Percentiles rank a stretch among this genome's conserved stretches.
Evolutionary conservation across 306 rosid genomes (phyloP).

Genomic region (Casuarina equisetifolia): DNA sequence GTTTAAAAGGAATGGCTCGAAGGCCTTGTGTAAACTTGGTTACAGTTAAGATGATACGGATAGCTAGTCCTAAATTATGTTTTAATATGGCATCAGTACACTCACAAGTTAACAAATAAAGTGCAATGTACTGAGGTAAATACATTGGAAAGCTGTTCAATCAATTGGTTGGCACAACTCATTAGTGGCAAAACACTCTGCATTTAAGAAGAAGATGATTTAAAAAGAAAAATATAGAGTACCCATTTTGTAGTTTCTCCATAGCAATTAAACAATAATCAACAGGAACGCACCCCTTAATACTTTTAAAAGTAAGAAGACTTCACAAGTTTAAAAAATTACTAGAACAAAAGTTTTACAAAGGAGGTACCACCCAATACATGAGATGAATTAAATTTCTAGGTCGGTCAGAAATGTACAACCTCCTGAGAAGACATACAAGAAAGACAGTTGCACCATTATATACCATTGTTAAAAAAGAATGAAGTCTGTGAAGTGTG

Average conservation of each 20-base stretch:
- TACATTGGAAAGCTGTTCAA: background rate
- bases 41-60: background rate
- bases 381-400: no score
- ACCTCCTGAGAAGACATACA: background rate
- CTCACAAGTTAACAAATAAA: background rate
- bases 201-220: background rate
- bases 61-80: background rate
- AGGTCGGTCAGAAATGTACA: no score
- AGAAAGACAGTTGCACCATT: background rate
- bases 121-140: background rate
- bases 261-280: background rate
- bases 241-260: background rate
- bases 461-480: no score
- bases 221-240: background rate
- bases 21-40: background rate
- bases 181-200: background rate
- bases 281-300: background rate
- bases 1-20: slow-evolving; percentile 10
- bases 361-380: background rate
- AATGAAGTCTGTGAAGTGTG: no score
- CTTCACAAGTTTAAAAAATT: background rate
- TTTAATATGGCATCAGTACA: background rate
- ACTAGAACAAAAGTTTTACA: background rate
- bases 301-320: background rate
- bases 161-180: background rate